These are phyloP conservation scores for Dioscorea alata DNA, from an alignment of 106 monocot species.

Conservation along the genomic window DNA sequence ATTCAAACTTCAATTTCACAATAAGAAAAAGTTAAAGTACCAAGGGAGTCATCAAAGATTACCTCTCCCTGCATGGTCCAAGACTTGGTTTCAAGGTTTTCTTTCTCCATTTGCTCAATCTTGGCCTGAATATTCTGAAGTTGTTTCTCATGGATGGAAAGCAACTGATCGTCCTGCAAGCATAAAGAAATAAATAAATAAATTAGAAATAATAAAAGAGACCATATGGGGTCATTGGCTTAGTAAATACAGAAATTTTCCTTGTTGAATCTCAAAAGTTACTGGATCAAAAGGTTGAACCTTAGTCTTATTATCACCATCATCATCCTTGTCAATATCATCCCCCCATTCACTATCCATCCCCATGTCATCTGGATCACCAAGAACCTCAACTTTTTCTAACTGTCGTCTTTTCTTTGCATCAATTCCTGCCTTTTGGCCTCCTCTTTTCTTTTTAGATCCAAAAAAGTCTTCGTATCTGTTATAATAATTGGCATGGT, in stretches of 20 bases:
- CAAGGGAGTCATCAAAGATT: not conserved
- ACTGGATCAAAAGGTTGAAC: too few relatives aligned
- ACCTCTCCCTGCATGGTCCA: slow-evolving; percentile 99
- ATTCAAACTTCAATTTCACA: not conserved
- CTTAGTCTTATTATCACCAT: slow-evolving; percentile 10
- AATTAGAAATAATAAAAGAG: too few relatives aligned
- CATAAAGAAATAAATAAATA: not conserved
- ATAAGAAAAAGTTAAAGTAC: not conserved
- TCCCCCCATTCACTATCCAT: slow-evolving; percentile 29
- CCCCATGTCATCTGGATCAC: slow-evolving; percentile 26
- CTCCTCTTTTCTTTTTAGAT: slow-evolving; percentile 27
- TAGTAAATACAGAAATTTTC: too few relatives aligned
- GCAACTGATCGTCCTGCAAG: slow-evolving; percentile 30
- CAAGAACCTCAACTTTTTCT: slow-evolving; percentile 20
- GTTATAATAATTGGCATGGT: slow-evolving; percentile 6
- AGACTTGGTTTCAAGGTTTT: slow-evolving; percentile 65
- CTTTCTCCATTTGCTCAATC: slow-evolving; percentile 90
- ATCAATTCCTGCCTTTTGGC: slow-evolving; percentile 12
- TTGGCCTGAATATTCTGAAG: slow-evolving; percentile 39
- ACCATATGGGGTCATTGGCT: too few relatives aligned
- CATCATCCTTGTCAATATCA: slow-evolving; percentile 21
- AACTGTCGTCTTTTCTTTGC: slow-evolving; percentile 13
- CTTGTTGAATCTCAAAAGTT: too few relatives aligned
- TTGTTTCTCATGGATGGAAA: slow-evolving; percentile 79
- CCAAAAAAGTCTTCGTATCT: slow-evolving; percentile 92